A percentile compares a stretch with the other conserved stretches of the same genome.
Conservation (phyloP, 768 basidiomycete genomes). For the Tulasnella sp. region DNA sequence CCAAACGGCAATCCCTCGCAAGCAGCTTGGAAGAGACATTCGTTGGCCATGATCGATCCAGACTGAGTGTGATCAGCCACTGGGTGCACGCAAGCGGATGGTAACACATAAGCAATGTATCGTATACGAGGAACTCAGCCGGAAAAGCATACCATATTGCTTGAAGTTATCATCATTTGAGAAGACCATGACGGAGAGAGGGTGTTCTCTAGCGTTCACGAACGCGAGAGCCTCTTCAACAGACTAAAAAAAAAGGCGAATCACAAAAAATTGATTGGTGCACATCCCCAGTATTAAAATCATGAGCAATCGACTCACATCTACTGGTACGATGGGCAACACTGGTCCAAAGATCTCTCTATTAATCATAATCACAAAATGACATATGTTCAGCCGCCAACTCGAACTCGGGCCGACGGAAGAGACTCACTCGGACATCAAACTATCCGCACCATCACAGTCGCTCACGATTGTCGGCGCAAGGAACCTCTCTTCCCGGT, state of each 20-base stretch:
- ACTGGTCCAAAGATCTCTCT: conserved; percentile 33
- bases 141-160: conserved; percentile 20
- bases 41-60: conserved; percentile 49
- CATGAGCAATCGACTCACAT: background rate
- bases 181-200: conserved; percentile 57
- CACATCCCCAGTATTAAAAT: background rate
- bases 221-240: conserved; percentile 23
- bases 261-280: background rate
- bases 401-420: too few relatives aligned
- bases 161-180: conserved; percentile 35
- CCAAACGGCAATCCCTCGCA: conserved; percentile 18
- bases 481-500: conserved; percentile 36
- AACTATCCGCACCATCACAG: conserved; percentile 42
- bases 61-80: conserved; percentile 48
- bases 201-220: conserved; percentile 37
- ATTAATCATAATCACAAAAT: background rate
- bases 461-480: conserved; percentile 52
- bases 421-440: conserved; percentile 37
- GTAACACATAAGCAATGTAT: too few relatives aligned
- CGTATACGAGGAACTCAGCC: background rate
- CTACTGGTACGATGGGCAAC: conserved; percentile 27
- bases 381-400: background rate
- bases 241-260: background rate
- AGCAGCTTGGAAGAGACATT: conserved; percentile 42
- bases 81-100: conserved; percentile 22